These are phyloP conservation scores for Endoconidiophora polonica DNA, from an alignment of 2,329 filamentous ascomycete species.

Conservation along the genomic window DNA sequence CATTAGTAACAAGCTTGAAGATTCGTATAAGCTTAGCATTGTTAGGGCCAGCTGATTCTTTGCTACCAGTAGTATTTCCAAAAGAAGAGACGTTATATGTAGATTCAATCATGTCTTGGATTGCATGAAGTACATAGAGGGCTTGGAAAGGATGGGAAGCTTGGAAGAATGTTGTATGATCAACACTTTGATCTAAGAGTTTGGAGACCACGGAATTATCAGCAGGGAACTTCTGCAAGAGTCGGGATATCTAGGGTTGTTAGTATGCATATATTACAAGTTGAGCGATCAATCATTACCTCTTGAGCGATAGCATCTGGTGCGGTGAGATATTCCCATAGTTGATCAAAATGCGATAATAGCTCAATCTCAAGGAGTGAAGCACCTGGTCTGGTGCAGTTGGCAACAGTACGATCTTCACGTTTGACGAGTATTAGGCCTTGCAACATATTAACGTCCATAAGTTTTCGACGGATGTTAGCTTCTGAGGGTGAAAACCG, in stretches of 20 bases:
- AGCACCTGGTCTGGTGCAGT: constrained; percentile 28
- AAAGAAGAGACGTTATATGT: too few species aligned
- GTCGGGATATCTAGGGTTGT: constrained; percentile 45
- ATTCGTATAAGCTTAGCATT: constrained; percentile 22
- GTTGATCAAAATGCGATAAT: constrained; percentile 61
- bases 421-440: constrained; percentile 49
- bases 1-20: constrained; percentile 39
- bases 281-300: constrained; percentile 23
- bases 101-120: constrained; percentile 42
- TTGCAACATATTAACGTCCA: constrained; percentile 48
- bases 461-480: constrained; percentile 43
- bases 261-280: constrained; percentile 14
- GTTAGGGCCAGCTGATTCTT: too few species aligned
- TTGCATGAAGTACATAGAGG: constrained; percentile 53
- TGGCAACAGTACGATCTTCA: constrained; percentile 31
- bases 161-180: constrained; percentile 46
- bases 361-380: constrained; percentile 62
- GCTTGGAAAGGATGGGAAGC: constrained; percentile 53
- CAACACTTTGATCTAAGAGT: constrained; percentile 30
- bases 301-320: constrained; percentile 52
- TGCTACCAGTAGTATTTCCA: too few species aligned
- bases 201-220: constrained; percentile 43
- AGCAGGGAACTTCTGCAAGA: constrained; percentile 53
- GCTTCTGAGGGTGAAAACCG: constrained; percentile 44
- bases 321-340: constrained; percentile 68